phyloP scores from a whole-genome alignment of 2,329 filamentous ascomycete genomes.

The Aspergillus puulaauensis region DNA sequence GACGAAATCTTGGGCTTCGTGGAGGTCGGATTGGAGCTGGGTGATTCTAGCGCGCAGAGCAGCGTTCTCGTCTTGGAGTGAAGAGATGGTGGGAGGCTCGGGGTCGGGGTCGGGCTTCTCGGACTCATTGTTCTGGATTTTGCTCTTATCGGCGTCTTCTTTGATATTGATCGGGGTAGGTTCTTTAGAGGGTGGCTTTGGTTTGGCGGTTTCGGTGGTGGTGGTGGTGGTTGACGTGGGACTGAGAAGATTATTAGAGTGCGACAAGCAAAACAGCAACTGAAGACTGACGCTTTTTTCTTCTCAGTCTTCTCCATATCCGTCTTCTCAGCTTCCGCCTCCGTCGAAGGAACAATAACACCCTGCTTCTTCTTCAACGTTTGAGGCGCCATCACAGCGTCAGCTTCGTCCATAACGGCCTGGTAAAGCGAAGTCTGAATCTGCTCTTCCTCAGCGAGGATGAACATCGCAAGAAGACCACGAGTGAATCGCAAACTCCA shows the following conservation, averaged over 20 bases:
- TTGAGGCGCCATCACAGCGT: neutral
- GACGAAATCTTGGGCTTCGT: slow-evolving; percentile 8
- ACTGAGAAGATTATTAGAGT: neutral
- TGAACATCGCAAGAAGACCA: neutral
- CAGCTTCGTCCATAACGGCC: neutral
- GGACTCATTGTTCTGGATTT: neutral
- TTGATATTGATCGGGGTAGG: neutral
- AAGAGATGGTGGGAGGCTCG: neutral
- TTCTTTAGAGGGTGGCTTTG: neutral
- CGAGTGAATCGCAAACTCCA: neutral
- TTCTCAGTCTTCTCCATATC: neutral
- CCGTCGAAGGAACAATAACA: neutral
- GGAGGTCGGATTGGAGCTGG: slow-evolving; percentile 2
- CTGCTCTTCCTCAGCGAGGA: neutral
- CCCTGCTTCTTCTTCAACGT: neutral
- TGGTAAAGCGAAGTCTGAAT: neutral
- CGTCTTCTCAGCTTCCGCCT: neutral
- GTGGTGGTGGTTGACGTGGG: neutral
- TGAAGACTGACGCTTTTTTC: neutral
- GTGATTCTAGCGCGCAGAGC: neutral
- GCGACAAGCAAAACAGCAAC: neutral
- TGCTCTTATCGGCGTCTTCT: neutral
- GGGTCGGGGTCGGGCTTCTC: too few species aligned
- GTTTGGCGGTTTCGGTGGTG: neutral
- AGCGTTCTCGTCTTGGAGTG: neutral